Conservation (phyloP, 2,329 filamentous ascomycete genomes). For the Diplodia mutila region DNA sequence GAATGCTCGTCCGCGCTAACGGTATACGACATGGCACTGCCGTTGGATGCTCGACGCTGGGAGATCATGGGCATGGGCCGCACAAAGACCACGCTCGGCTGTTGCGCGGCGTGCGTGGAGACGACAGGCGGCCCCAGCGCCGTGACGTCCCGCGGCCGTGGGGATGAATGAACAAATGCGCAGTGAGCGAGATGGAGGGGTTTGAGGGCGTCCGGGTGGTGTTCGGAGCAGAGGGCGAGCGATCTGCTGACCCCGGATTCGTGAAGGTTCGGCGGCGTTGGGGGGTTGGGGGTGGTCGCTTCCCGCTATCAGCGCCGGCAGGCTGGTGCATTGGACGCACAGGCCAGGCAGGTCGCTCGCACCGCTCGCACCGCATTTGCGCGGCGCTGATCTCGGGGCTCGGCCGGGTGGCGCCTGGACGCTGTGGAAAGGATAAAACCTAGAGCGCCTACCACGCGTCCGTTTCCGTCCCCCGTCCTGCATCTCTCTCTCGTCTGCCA, state of each 20-base stretch:
- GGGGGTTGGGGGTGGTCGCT: not conserved
- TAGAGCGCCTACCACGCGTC: not conserved
- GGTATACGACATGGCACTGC: constrained; percentile 15
- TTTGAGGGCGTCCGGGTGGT: too few relatives aligned
- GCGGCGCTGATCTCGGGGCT: constrained; percentile 4
- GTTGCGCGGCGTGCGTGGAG: not conserved
- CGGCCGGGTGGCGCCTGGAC: not conserved
- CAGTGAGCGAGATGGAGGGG: not conserved
- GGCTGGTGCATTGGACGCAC: not conserved
- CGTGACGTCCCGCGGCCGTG: not conserved
- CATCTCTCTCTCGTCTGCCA: not conserved
- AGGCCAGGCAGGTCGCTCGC: not conserved
- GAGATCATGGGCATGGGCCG: constrained; percentile 15
- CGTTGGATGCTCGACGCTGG: constrained; percentile 18
- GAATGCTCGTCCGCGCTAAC: constrained; percentile 16
- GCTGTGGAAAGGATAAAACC: not conserved
- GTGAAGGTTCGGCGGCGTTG: constrained; percentile 20
- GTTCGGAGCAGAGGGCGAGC: not conserved
- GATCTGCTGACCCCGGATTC: constrained; percentile 20
- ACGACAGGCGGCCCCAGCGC: too few relatives aligned
- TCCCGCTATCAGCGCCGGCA: too few relatives aligned
- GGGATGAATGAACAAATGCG: too few relatives aligned
- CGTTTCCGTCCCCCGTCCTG: not conserved
- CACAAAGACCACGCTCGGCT: not conserved
- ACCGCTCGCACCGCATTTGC: constrained; percentile 2